Evolutionary conservation across 345 rosid genomes (phyloP).

Genomic region (Raphanus raphanistrum): DNA sequence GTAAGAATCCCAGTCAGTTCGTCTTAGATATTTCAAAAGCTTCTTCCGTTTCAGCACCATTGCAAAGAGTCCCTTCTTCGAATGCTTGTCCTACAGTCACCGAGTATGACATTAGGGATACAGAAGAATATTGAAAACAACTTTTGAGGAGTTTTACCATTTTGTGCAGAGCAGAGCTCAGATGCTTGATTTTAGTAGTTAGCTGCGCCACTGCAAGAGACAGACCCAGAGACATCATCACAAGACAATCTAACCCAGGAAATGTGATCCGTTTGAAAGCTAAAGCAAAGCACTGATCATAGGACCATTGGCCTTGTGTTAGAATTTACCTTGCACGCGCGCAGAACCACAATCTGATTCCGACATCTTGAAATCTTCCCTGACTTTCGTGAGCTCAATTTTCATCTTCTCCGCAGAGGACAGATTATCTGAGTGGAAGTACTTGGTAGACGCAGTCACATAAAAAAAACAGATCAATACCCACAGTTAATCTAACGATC

Average conservation of each 20-base stretch:
- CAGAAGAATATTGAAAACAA: not conserved
- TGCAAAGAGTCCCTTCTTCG: conserved; percentile 68
- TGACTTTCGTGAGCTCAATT: conserved; percentile 70
- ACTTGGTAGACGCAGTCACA: conserved; percentile 42
- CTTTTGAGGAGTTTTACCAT: conserved; percentile 50
- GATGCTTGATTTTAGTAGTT: conserved; percentile 88
- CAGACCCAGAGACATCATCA: conserved; percentile 5
- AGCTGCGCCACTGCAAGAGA: conserved; percentile 83
- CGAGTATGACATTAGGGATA: not conserved
- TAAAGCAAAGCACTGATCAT: not conserved
- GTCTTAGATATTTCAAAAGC: conserved; percentile 78
- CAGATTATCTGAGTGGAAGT: conserved; percentile 91
- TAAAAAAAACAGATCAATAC: conserved; percentile 23
- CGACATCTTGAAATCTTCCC: conserved; percentile 88
- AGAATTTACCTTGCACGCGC: conserved; percentile 74
- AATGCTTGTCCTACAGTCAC: conserved; percentile 74
- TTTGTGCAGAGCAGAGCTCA: conserved; percentile 66
- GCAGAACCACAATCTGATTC: conserved; percentile 96
- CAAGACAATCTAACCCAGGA: conserved; percentile 14
- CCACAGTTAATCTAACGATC: not conserved
- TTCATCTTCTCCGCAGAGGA: conserved; percentile 83
- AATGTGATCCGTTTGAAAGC: not conserved
- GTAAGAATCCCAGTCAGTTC: conserved; percentile 93
- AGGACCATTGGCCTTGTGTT: not conserved
- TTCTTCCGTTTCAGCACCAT: conserved; percentile 86